These are phyloP conservation scores for Fallopia convolvulus DNA, from an alignment of 148 eudicot genomes.

Conservation along the genomic window DNA sequence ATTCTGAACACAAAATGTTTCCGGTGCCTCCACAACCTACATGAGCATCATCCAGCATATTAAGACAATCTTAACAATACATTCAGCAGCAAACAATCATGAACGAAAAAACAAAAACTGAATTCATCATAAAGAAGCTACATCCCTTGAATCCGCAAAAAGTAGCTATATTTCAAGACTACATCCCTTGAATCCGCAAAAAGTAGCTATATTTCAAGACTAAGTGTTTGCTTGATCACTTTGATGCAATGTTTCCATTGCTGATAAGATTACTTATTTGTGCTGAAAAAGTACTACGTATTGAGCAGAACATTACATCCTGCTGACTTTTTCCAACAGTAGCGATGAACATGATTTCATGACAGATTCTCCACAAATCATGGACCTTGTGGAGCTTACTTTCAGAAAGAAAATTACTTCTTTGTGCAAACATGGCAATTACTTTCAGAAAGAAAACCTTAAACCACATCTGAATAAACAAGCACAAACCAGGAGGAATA, in stretches of 20 bases:
- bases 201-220: too few species aligned
- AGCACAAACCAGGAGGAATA: neutral
- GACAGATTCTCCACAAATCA: neutral
- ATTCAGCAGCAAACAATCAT: neutral
- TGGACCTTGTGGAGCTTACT: neutral
- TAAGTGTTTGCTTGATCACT: too few species aligned
- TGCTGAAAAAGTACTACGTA: neutral
- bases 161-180: too few species aligned
- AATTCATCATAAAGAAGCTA: neutral
- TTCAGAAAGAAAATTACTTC: neutral
- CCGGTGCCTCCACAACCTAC: conserved; percentile 94
- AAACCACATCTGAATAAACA: neutral
- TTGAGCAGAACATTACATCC: neutral
- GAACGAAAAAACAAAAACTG: neutral
- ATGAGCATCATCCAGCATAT: conserved; percentile 11
- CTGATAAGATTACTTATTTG: neutral
- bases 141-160: neutral
- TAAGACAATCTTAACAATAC: neutral
- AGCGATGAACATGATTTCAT: neutral
- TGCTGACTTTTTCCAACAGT: neutral
- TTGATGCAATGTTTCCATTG: too few species aligned
- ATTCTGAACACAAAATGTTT: conserved; percentile 65
- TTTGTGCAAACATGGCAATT: neutral
- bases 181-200: too few species aligned
- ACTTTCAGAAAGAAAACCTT: neutral